Evolutionary conservation across 2,329 filamentous ascomycete genomes (phyloP).

Genomic region (Ceratocystis diversiconidia): DNA sequence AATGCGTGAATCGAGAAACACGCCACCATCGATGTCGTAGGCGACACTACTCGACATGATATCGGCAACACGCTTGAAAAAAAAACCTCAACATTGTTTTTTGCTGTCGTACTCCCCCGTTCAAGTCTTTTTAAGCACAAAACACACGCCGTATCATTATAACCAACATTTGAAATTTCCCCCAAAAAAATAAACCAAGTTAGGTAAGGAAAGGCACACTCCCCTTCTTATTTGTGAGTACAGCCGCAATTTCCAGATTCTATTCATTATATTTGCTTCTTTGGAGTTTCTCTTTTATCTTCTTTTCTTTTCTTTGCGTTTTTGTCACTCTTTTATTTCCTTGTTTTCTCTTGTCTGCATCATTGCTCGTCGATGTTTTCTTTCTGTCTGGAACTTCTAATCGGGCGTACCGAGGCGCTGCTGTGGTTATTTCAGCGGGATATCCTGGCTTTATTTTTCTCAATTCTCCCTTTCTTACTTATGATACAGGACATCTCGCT

Average conservation of each 20-base stretch:
- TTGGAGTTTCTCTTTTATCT: background rate
- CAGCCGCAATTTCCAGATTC: background rate
- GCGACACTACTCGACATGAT: background rate
- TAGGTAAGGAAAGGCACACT: background rate
- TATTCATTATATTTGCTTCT: slow-evolving; percentile 1
- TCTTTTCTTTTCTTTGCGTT: background rate
- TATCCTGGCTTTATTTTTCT: slow-evolving; percentile 2
- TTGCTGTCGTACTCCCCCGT: background rate
- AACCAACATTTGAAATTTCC: background rate
- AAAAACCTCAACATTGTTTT: background rate
- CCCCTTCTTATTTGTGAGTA: slow-evolving; percentile 1
- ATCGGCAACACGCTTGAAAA: background rate
- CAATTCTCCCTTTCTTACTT: background rate
- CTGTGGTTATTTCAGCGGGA: background rate
- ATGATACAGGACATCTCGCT: background rate
- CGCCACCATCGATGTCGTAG: background rate
- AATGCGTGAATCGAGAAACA: background rate
- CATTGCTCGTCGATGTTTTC: background rate
- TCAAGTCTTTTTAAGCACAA: background rate
- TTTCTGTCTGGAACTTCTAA: slow-evolving; percentile 1
- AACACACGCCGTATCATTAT: background rate
- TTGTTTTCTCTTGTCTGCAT: background rate
- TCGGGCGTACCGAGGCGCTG: background rate
- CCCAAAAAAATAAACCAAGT: background rate
- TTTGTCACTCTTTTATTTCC: slow-evolving; percentile 2